A percentile compares a stretch with the other conserved stretches of the same genome.
Conservation (phyloP, 1,284 basidiomycete genomes). For the Ganoderma lucidum region DNA sequence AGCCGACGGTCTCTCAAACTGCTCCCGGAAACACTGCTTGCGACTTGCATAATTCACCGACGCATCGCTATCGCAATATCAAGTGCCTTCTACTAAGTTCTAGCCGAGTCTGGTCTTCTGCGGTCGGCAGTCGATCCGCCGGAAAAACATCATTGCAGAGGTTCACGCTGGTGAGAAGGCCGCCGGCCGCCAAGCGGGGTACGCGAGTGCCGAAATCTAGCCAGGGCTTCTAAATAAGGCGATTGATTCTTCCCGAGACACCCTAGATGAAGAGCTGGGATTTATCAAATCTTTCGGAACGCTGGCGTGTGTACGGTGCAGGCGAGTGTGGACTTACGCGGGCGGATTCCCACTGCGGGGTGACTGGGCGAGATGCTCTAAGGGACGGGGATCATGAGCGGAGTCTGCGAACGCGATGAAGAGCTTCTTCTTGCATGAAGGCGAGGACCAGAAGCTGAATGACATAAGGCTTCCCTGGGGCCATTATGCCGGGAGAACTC, state of each 20-base stretch:
- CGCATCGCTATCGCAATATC: not conserved
- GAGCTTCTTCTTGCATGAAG: not conserved
- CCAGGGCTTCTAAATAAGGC: conserved; percentile 9
- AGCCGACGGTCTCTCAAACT: conserved; percentile 23
- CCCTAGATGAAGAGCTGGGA: conserved; percentile 7
- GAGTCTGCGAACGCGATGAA: conserved; percentile 6
- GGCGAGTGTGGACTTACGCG: conserved; percentile 9
- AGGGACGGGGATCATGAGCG: conserved; percentile 4
- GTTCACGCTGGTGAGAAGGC: not conserved
- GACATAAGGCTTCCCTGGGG: not conserved
- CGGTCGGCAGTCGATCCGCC: not conserved
- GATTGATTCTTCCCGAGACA: conserved; percentile 11
- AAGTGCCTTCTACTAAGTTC: not conserved
- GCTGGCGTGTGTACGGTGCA: conserved; percentile 3
- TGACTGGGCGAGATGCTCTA: not conserved
- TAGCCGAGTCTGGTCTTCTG: not conserved
- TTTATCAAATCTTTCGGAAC: conserved; percentile 20
- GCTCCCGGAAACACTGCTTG: not conserved
- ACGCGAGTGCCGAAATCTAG: conserved; percentile 3
- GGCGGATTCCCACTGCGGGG: conserved; percentile 14
- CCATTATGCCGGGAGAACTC: conserved; percentile 12
- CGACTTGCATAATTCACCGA: not conserved
- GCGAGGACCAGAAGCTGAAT: conserved; percentile 6
- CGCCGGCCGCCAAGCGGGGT: not conserved
- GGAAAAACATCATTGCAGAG: not conserved